Evolutionary conservation across 768 basidiomycete genomes (phyloP).

Genomic region (Pleurotus eryngii): DNA sequence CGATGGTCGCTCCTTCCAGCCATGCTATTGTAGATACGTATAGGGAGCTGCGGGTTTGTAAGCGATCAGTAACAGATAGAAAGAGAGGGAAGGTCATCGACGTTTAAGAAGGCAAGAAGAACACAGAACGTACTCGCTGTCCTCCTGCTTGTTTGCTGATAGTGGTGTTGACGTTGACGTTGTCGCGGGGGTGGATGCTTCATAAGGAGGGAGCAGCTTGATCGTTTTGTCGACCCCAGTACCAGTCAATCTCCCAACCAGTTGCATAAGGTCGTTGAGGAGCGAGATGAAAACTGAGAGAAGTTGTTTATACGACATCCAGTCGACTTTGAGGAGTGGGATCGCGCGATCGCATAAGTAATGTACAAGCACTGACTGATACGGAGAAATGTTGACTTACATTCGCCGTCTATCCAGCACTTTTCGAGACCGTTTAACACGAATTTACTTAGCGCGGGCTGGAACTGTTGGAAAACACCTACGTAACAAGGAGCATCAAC

Average conservation of each 20-base stretch:
- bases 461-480: slow-evolving; percentile 41
- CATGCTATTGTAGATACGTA: too few relatives aligned
- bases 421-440: slow-evolving; percentile 46
- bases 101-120: background rate
- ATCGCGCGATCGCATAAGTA: slow-evolving; percentile 6
- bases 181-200: slow-evolving; percentile 8
- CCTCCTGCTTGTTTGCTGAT: slow-evolving; percentile 16
- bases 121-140: slow-evolving; percentile 35
- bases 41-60: slow-evolving; percentile 8
- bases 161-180: slow-evolving; percentile 6
- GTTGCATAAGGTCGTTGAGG: slow-evolving; percentile 34
- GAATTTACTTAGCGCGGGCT: slow-evolving; percentile 34
- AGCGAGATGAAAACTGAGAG: slow-evolving; percentile 37
- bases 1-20: too few relatives aligned
- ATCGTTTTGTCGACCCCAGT: slow-evolving; percentile 20
- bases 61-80: slow-evolving; percentile 39
- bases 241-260: slow-evolving; percentile 27
- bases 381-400: slow-evolving; percentile 30
- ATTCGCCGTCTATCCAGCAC: slow-evolving; percentile 35
- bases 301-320: slow-evolving; percentile 48
- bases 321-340: slow-evolving; percentile 42
- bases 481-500: background rate
- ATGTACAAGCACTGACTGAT: background rate
- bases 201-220: slow-evolving; percentile 32
- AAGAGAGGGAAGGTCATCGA: slow-evolving; percentile 20